Evolutionary conservation across 441 rosid genomes (phyloP).

Genomic region (Flueggea neowawraea): DNA sequence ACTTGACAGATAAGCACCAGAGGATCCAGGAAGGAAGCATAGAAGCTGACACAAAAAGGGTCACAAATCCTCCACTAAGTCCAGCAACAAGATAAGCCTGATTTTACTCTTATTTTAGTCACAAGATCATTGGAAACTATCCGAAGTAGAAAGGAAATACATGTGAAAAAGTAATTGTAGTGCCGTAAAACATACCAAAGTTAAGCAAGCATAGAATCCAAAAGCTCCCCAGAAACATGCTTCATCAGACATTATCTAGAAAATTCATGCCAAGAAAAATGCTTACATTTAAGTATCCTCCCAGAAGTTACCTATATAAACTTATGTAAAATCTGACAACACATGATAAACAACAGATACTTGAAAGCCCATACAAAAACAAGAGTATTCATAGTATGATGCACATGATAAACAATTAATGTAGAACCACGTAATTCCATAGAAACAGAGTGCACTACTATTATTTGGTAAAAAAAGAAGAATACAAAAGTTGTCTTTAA

Average conservation of each 20-base stretch:
- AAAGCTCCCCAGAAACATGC: conserved; percentile 99
- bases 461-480: neutral
- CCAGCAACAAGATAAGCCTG: conserved; percentile 87
- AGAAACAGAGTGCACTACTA: neutral
- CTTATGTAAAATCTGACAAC: neutral
- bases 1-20: conserved; percentile 46
- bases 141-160: neutral
- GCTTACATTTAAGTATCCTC: conserved; percentile 8
- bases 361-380: neutral
- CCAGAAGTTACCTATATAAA: neutral
- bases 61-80: conserved; percentile 87
- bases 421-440: neutral
- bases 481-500: too few relatives aligned
- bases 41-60: conserved; percentile 49
- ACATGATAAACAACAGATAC: conserved; percentile 4
- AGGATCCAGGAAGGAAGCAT: conserved; percentile 86
- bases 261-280: conserved; percentile 23
- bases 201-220: conserved; percentile 70
- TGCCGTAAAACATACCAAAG: conserved; percentile 53
- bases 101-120: conserved; percentile 29
- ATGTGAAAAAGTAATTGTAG: conserved; percentile 4
- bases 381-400: neutral
- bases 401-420: neutral
- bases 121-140: conserved; percentile 8
- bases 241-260: conserved; percentile 71